A percentile compares a stretch with the other conserved stretches of the same genome.
Evolutionary conservation across 352 stramenopile genomes (phyloP).

Genomic region (Phytopythium mirpurense): DNA sequence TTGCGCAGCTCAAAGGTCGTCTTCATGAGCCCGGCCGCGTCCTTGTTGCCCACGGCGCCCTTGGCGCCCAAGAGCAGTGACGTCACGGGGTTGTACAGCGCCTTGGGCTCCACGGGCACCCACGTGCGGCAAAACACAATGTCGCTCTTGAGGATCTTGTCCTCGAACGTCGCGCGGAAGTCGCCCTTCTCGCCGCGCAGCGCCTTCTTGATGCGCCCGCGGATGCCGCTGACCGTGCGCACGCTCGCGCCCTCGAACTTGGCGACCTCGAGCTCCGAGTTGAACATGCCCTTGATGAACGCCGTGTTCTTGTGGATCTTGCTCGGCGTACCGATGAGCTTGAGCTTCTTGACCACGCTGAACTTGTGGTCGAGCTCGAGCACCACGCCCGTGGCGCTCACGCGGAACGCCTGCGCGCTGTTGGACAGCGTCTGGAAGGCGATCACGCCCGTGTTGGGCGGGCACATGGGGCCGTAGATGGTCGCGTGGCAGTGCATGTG

Average conservation of each 20-base stretch:
- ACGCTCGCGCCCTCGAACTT: conserved; percentile 97
- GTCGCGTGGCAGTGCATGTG: conserved; percentile 99
- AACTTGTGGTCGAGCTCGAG: conserved; percentile 98
- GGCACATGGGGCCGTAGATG: conserved; percentile 95
- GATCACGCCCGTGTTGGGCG: conserved; percentile 97
- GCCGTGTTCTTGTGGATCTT: conserved; percentile 99
- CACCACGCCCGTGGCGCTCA: conserved; percentile 96
- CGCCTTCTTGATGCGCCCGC: conserved; percentile 97
- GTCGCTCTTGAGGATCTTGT: conserved; percentile 99
- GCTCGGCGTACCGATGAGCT: conserved; percentile 96
- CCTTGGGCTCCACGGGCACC: conserved; percentile 97
- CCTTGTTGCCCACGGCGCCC: conserved; percentile 38
- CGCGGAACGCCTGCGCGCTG: conserved; percentile 93
- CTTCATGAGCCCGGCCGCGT: conserved; percentile 86
- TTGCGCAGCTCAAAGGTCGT: conserved; percentile 94
- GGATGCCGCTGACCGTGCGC: conserved; percentile 98
- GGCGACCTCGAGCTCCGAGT: conserved; percentile 93
- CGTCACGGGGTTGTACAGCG: conserved; percentile 98
- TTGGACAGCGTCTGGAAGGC: conserved; percentile 95
- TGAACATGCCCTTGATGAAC: conserved; percentile 98
- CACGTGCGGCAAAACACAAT: conserved; percentile 99
- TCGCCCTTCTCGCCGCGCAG: conserved; percentile 90
- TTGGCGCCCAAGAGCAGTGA: conserved; percentile 60
- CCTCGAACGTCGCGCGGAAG: conserved; percentile 99
- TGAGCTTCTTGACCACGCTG: conserved; percentile 99